Evolutionary conservation across 306 rosid species (phyloP).

Genomic region (Crotalaria pallida): DNA sequence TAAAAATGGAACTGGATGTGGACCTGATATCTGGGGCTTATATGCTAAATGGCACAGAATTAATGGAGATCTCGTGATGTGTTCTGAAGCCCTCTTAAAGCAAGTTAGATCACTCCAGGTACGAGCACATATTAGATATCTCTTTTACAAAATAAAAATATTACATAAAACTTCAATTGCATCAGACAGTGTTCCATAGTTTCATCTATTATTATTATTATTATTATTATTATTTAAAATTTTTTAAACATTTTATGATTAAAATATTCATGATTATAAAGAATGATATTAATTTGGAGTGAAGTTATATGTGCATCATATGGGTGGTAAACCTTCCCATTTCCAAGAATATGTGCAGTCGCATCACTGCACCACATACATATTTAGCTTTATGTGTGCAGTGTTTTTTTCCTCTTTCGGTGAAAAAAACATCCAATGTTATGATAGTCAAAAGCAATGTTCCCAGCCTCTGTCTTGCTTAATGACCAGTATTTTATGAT

Average conservation of each 20-base stretch:
- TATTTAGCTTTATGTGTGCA: background rate
- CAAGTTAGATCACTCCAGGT: slow-evolving; percentile 98
- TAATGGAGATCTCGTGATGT: slow-evolving; percentile 80
- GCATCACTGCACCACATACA: background rate
- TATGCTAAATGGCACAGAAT: slow-evolving; percentile 93
- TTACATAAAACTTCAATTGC: background rate
- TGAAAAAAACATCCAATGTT: background rate
- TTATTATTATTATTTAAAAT: no score
- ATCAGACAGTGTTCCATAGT: background rate
- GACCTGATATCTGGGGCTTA: slow-evolving; percentile 75
- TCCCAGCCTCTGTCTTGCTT: background rate
- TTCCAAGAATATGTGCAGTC: background rate
- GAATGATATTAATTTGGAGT: background rate
- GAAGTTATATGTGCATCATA: background rate
- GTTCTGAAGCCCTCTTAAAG: slow-evolving; percentile 87
- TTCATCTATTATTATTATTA: no score
- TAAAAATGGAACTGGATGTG: slow-evolving; percentile 57
- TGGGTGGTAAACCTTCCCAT: background rate
- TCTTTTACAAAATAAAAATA: background rate
- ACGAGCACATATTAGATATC: slow-evolving; percentile 6
- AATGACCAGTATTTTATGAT: background rate
- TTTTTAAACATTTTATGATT: background rate
- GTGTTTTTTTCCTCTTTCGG: background rate
- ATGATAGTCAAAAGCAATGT: background rate
- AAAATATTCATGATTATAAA: background rate